phyloP scores from a whole-genome alignment of 192 early-diverging fungal species.

The Coemansia sp. region DNA sequence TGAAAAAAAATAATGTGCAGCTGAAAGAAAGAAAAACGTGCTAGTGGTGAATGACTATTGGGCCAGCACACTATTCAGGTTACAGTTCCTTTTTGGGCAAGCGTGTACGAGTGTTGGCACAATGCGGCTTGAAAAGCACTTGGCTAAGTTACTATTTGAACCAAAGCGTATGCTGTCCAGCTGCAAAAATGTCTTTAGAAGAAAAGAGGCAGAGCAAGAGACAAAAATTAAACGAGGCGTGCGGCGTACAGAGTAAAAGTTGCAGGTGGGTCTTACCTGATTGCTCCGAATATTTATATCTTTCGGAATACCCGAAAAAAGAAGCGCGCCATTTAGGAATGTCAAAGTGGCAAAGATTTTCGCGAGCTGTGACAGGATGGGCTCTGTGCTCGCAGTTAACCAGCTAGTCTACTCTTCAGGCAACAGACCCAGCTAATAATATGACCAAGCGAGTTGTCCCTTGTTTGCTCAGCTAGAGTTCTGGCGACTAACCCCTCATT shows the following conservation, averaged over 20 bases:
- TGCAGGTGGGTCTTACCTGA: not conserved
- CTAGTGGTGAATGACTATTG: not conserved
- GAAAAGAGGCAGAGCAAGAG: not conserved
- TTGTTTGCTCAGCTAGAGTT: too few relatives aligned
- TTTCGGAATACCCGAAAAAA: constrained; percentile 7
- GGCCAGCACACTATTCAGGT: not conserved
- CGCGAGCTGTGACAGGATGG: too few relatives aligned
- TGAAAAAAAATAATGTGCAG: not conserved
- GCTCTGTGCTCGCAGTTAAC: too few relatives aligned
- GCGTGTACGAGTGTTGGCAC: not conserved
- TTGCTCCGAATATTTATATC: not conserved
- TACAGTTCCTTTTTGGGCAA: not conserved
- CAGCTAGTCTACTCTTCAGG: too few relatives aligned
- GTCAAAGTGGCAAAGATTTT: not conserved
- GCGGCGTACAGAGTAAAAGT: not conserved
- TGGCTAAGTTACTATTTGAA: not conserved
- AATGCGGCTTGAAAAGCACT: not conserved
- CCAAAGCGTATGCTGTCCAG: not conserved
- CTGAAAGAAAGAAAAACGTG: constrained; percentile 10
- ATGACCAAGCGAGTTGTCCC: too few relatives aligned
- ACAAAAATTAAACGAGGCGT: constrained; percentile 1
- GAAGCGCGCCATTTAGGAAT: not conserved
- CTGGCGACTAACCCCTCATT: too few relatives aligned
- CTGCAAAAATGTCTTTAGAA: not conserved
- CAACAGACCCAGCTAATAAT: too few relatives aligned